A percentile compares a stretch with the other conserved stretches of the same genome.
These are phyloP conservation scores for Coccinonectria pachysandricola DNA, from an alignment of 2,329 filamentous ascomycete genomes.

Conservation along the genomic window DNA sequence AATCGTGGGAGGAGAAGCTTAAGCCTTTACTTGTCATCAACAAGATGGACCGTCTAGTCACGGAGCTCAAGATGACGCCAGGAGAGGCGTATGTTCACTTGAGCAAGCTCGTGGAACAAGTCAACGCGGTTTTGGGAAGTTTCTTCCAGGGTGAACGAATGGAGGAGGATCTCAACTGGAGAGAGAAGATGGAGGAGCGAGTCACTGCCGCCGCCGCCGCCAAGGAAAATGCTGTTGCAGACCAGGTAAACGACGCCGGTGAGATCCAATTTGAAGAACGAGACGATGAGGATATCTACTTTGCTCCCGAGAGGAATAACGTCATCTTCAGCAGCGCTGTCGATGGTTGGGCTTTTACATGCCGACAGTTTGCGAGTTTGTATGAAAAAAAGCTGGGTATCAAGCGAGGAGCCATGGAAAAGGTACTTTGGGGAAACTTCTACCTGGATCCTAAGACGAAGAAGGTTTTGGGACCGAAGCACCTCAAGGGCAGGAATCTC, in stretches of 20 bases:
- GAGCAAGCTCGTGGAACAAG: slow-evolving; percentile 82
- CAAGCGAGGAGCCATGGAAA: slow-evolving; percentile 78
- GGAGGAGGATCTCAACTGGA: slow-evolving; percentile 96
- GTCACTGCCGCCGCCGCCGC: slow-evolving; percentile 60
- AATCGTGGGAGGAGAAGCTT: slow-evolving; percentile 91
- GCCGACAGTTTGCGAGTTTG: slow-evolving; percentile 81
- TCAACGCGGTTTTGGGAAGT: slow-evolving; percentile 93
- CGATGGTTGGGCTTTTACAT: slow-evolving; percentile 98
- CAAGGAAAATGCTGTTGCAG: slow-evolving; percentile 40
- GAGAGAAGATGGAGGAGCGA: slow-evolving; percentile 82
- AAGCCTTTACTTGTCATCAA: slow-evolving; percentile 94
- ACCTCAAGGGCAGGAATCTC: slow-evolving; percentile 80
- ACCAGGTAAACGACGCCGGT: slow-evolving; percentile 42
- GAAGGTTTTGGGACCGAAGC: slow-evolving; percentile 79
- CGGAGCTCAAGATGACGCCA: slow-evolving; percentile 89
- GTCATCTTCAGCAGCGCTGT: slow-evolving; percentile 97
- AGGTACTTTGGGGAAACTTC: slow-evolving; percentile 92
- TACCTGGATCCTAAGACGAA: slow-evolving; percentile 97
- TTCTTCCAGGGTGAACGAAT: slow-evolving; percentile 98
- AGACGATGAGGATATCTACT: slow-evolving; percentile 95
- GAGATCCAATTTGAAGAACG: slow-evolving; percentile 72
- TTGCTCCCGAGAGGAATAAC: slow-evolving; percentile 96
- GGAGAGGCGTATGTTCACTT: slow-evolving; percentile 82
- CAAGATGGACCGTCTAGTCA: slow-evolving; percentile 93
- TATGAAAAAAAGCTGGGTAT: slow-evolving; percentile 98